phyloP scores from a whole-genome alignment of 257 asterid species.

The Primulina huaijiensis region DNA sequence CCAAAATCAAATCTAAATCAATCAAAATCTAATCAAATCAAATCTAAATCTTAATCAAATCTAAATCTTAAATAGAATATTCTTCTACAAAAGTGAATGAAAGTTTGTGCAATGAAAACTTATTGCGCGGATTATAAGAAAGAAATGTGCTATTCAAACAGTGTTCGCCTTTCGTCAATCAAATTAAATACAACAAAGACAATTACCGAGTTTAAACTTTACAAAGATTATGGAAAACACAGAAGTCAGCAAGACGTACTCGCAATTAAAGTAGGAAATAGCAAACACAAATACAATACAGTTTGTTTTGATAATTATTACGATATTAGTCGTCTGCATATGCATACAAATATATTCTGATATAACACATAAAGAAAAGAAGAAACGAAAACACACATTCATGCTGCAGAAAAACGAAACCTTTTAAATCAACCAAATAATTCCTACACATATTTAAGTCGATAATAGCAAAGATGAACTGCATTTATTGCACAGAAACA shows the following conservation, averaged over 20 bases:
- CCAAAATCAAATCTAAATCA: too few relatives aligned
- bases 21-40: too few relatives aligned
- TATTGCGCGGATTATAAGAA: background rate
- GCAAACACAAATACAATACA: background rate
- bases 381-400: background rate
- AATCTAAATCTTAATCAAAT: too few relatives aligned
- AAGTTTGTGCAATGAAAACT: background rate
- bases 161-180: background rate
- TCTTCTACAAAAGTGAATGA: too few relatives aligned
- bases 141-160: background rate
- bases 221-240: background rate
- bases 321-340: background rate
- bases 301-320: background rate
- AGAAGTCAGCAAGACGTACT: background rate
- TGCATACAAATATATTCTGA: background rate
- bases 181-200: background rate
- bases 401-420: constrained; percentile 4
- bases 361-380: background rate
- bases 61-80: too few relatives aligned
- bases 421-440: background rate
- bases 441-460: constrained; percentile 2
- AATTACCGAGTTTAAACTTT: background rate
- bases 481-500: constrained; percentile 15
- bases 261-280: background rate
- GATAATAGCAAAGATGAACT: background rate